These are phyloP conservation scores for Pleurotus eryngii DNA, from an alignment of 768 basidiomycete genomes.

Conservation along the genomic window DNA sequence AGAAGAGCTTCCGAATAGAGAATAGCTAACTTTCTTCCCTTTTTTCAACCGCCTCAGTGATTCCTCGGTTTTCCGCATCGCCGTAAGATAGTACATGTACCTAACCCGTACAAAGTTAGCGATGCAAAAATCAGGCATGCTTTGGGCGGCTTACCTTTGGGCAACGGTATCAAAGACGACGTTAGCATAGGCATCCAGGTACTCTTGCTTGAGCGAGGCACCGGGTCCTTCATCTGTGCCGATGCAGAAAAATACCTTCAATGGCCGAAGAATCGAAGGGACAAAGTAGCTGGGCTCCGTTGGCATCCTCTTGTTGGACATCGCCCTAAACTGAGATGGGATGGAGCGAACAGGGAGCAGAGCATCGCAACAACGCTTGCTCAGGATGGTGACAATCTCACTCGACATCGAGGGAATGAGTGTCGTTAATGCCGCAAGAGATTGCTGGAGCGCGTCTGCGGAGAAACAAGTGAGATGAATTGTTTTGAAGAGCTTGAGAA, in stretches of 20 bases:
- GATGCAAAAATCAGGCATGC: neutral
- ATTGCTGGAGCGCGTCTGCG: conserved; percentile 53
- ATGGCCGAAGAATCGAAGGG: conserved; percentile 71
- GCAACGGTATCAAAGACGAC: conserved; percentile 72
- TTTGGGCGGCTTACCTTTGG: conserved; percentile 45
- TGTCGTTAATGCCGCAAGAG: conserved; percentile 45
- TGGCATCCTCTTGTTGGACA: conserved; percentile 69
- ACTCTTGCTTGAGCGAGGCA: conserved; percentile 49
- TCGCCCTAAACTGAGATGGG: conserved; percentile 86
- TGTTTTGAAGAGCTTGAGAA: neutral
- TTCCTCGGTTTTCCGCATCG: conserved; percentile 92
- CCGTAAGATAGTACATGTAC: conserved; percentile 75
- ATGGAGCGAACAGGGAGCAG: conserved; percentile 84
- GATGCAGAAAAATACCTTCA: conserved; percentile 70
- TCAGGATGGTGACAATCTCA: conserved; percentile 69
- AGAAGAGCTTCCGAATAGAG: conserved; percentile 64
- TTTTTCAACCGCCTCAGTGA: conserved; percentile 84
- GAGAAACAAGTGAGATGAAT: neutral
- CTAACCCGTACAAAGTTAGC: conserved; percentile 30
- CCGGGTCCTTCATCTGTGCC: conserved; percentile 60
- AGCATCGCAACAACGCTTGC: conserved; percentile 79
- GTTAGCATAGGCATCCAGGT: conserved; percentile 46
- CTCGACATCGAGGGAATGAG: conserved; percentile 56
- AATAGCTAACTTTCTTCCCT: conserved; percentile 74
- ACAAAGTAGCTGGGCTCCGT: conserved; percentile 88